Evolutionary conservation across 129 eudicot genomes (phyloP), one percentile per base, ranked within the genome.

Genomic region (Flaveria bidentis): DNA sequence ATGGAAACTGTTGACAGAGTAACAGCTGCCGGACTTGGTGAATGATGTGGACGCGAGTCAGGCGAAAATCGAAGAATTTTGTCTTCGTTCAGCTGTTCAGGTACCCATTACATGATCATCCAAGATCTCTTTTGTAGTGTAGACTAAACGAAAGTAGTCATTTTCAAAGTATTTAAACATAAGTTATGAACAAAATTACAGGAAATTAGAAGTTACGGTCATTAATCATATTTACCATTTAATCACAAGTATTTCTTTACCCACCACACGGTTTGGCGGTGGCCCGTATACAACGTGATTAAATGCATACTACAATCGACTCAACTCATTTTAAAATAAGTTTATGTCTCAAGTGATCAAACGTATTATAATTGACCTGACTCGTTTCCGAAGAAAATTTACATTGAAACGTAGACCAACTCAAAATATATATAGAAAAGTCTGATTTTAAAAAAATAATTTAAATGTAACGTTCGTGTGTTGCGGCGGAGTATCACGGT

Each of bases 101-200:
- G 58, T 47, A 47, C 60, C 73, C 74, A 22, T 47, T 46, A 42
- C 44, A 69, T 69, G 23, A 47, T 46, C 74, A 69, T 46, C 16
- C 47, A 20, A 49, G 14, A 23, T 25, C 66, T 60, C 63, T 47
- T 47, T 47, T 47, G 52, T 47, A 47, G n/a, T 13, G 52, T 47
- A 47, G 52, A 47, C n/a, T 47, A 47, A 47, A 47, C 16, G 15
- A 47, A 47, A 47, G 52, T 45, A 5, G 49, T 45, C 49, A 45
- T 36, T 11, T 45, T n/a, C 13, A 12, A 16, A 30, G 1, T 15
- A 14, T 28, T 63, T 1, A 9, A 62, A 25, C 44, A 28, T 5
- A 23, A 26, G 18, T n/a, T 30, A 28, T 33, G 42, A 62, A 11
- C 68, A 28, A 4, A 30, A 30, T 30, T 30, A 30, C 36, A 30